Conservation (phyloP, 2,329 filamentous ascomycete genomes). For the Achaetomium macrosporum region DNA sequence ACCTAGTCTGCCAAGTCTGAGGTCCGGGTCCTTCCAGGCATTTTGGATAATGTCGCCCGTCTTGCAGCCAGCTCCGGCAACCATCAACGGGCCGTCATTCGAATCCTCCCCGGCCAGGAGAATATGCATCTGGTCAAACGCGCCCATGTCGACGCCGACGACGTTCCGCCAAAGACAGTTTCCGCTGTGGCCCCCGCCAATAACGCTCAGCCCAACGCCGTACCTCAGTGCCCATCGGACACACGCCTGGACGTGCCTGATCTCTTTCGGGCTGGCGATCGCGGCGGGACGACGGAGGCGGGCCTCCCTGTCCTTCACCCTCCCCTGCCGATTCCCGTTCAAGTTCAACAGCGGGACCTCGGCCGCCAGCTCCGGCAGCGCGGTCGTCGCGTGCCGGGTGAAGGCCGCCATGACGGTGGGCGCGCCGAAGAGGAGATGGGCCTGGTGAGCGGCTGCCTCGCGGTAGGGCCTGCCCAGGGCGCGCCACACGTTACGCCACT, state of each 20-base stretch:
- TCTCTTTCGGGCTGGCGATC: constrained; percentile 40
- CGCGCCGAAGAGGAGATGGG: constrained; percentile 41
- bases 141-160: constrained; percentile 53
- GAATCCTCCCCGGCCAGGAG: constrained; percentile 24
- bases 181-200: constrained; percentile 55
- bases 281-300: constrained; percentile 37
- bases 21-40: no score
- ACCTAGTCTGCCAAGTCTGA: no score
- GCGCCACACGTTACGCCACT: constrained; percentile 51
- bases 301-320: constrained; percentile 49
- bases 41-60: constrained; percentile 47
- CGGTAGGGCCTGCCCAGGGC: constrained; percentile 31
- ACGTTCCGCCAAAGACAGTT: constrained; percentile 50
- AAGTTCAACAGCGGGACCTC: constrained; percentile 33
- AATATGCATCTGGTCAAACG: constrained; percentile 47
- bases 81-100: constrained; percentile 34
- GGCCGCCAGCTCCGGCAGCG: constrained; percentile 37
- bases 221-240: constrained; percentile 51
- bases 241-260: constrained; percentile 48
- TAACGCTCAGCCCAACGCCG: constrained; percentile 39
- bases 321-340: constrained; percentile 20
- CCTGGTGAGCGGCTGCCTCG: constrained; percentile 30
- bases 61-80: constrained; percentile 52
- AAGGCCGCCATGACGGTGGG: constrained; percentile 49
- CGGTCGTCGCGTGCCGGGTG: constrained; percentile 38